A percentile compares a stretch with the other conserved stretches of the same genome.
Conservation (phyloP, 768 basidiomycete species). For the Dacryopinax primogenitus region DNA sequence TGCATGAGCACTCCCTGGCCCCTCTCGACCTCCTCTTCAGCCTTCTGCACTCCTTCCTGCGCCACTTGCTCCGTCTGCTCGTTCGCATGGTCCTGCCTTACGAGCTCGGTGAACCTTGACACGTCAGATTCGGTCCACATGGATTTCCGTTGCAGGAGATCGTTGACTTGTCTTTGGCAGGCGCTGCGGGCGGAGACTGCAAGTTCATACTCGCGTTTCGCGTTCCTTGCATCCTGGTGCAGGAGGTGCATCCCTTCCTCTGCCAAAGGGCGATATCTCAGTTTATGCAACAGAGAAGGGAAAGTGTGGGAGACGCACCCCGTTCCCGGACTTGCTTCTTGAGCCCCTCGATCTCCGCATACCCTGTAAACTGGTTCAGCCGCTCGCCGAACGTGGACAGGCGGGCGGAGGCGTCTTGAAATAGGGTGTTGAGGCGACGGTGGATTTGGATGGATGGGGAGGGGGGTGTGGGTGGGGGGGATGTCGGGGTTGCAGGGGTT, state of each 20-base stretch:
- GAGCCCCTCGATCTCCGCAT: constrained; percentile 73
- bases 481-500: not conserved
- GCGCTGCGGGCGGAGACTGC: constrained; percentile 69
- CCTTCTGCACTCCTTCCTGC: constrained; percentile 50
- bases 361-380: constrained; percentile 81
- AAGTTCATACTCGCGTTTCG: constrained; percentile 63
- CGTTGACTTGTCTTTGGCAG: constrained; percentile 92
- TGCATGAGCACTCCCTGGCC: constrained; percentile 83
- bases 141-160: constrained; percentile 85
- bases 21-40: constrained; percentile 70
- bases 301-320: constrained; percentile 40
- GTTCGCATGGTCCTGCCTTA: constrained; percentile 76
- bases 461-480: not conserved
- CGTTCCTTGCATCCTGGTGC: constrained; percentile 51
- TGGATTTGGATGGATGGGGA: not conserved
- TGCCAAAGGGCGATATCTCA: constrained; percentile 23
- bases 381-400: constrained; percentile 65
- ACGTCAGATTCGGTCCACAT: constrained; percentile 88
- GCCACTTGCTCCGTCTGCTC: constrained; percentile 66
- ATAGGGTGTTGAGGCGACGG: constrained; percentile 44
- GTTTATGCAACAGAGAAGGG: not conserved
- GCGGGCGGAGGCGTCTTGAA: constrained; percentile 41
- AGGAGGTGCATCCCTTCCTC: constrained; percentile 60
- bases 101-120: constrained; percentile 71
- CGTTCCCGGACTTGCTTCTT: constrained; percentile 65